Conservation (phyloP, 2,329 filamentous ascomycete genomes). For the Ophioceras dolichostomum region DNA sequence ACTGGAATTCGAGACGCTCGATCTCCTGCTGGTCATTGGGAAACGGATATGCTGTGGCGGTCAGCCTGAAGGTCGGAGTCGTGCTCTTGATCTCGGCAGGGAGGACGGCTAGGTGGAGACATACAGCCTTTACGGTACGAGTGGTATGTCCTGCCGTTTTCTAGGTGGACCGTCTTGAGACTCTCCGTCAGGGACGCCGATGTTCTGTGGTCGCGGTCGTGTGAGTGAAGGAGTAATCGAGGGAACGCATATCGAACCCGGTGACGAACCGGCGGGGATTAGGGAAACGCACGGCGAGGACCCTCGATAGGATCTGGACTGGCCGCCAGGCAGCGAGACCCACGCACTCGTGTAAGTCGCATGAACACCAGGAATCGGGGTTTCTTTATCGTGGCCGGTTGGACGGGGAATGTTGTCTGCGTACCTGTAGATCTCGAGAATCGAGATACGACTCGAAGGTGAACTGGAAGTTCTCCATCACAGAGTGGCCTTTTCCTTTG, state of each 20-base stretch:
- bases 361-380: too few species aligned
- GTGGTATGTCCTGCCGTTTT: constrained; percentile 20
- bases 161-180: constrained; percentile 14
- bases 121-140: constrained; percentile 17
- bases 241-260: too few species aligned
- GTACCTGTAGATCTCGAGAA: too few species aligned
- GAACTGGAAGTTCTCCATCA: constrained; percentile 11
- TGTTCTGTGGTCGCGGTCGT: constrained; percentile 14
- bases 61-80: neutral
- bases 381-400: too few species aligned
- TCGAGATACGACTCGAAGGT: constrained; percentile 15
- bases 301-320: too few species aligned
- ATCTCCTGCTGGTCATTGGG: constrained; percentile 19
- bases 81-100: neutral
- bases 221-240: too few species aligned
- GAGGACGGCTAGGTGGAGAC: constrained; percentile 2
- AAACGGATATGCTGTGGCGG: constrained; percentile 18
- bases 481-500: too few species aligned
- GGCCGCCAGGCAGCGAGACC: too few species aligned
- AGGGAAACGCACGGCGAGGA: too few species aligned
- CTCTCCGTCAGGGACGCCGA: constrained; percentile 17
- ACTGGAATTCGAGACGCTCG: constrained; percentile 17
- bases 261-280: too few species aligned
- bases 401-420: too few species aligned
- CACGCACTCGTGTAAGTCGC: too few species aligned